phyloP scores from a whole-genome alignment of 129 eudicot species.

The Lactuca sativa region DNA sequence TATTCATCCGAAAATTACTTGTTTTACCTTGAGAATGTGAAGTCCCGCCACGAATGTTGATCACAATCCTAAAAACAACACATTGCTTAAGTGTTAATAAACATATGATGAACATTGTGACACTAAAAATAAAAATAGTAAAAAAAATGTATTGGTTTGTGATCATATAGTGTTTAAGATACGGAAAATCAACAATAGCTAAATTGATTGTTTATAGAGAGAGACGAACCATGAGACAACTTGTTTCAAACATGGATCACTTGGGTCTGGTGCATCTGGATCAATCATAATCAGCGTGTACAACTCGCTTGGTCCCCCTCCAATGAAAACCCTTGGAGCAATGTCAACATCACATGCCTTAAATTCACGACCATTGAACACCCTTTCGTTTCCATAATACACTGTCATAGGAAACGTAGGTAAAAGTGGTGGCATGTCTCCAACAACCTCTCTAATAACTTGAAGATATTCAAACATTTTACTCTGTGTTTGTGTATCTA shows the following conservation, averaged over 20 bases:
- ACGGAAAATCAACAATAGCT: neutral
- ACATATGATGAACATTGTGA: neutral
- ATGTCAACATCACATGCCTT: neutral
- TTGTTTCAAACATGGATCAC: neutral
- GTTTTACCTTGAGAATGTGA: constrained; percentile 19
- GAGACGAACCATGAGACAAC: constrained; percentile 10
- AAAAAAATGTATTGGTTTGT: neutral
- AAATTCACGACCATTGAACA: constrained; percentile 6
- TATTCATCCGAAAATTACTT: neutral
- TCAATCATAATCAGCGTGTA: constrained; percentile 13
- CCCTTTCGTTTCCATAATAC: neutral
- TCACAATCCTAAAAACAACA: constrained; percentile 26
- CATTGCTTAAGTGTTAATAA: neutral
- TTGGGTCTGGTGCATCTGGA: constrained; percentile 8
- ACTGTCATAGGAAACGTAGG: constrained; percentile 7
- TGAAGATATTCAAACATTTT: neutral
- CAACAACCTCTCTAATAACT: constrained; percentile 2
- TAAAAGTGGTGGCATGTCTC: neutral
- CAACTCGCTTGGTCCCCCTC: neutral
- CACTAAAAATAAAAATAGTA: neutral
- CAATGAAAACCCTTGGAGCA: constrained; percentile 3
- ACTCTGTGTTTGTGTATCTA: neutral
- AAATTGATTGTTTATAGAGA: neutral
- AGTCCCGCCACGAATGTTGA: constrained; percentile 18
- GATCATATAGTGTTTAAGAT: no score